Evolutionary conservation across 176 grass and related monocot species (phyloP).

Genomic region (Oryza officinalis): DNA sequence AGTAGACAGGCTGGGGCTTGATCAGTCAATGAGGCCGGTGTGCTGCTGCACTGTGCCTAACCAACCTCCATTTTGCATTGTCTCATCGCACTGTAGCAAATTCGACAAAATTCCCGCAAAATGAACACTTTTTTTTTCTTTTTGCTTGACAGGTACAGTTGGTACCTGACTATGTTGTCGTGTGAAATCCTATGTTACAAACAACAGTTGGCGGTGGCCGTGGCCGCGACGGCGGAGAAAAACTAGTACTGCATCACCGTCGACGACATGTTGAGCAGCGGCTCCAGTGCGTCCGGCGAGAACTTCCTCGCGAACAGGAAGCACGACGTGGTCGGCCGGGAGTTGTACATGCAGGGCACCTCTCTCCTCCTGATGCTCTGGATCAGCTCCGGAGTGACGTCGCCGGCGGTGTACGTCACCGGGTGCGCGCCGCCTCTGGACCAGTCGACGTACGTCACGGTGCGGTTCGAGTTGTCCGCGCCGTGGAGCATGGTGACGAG

Average conservation of each 20-base stretch:
- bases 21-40: conserved; percentile 3
- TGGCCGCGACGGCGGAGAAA: no score
- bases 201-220: background rate
- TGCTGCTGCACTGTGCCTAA: background rate
- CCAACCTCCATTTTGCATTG: background rate
- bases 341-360: conserved; percentile 60
- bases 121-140: background rate
- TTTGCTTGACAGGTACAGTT: background rate
- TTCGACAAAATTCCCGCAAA: conserved; percentile 30
- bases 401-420: conserved; percentile 45
- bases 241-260: conserved; percentile 61
- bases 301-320: conserved; percentile 96
- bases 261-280: conserved; percentile 65
- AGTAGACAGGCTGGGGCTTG: background rate
- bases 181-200: conserved; percentile 23
- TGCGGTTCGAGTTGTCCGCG: conserved; percentile 63
- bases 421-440: conserved; percentile 58
- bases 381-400: conserved; percentile 53
- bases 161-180: background rate
- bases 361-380: conserved; percentile 54
- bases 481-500: conserved; percentile 59
- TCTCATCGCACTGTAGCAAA: background rate
- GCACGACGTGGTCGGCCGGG: conserved; percentile 39
- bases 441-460: conserved; percentile 81
- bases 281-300: conserved; percentile 48